Evolutionary conservation across 2,329 filamentous ascomycete species (phyloP).

Genomic region (Zasmidium cellare): DNA sequence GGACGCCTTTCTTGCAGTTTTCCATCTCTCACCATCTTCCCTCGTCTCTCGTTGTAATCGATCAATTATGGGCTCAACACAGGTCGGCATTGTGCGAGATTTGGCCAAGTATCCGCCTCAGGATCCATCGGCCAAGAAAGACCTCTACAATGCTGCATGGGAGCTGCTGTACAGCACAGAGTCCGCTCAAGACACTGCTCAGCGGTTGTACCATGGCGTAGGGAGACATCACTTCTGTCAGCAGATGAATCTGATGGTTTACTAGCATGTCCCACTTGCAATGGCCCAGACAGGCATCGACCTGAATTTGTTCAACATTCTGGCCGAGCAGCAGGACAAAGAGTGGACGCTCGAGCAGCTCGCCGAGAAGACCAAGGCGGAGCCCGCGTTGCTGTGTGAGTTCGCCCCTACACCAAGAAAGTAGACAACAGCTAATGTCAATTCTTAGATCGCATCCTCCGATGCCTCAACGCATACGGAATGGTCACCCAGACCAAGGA

Average conservation of each 20-base stretch:
- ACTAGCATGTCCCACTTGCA: constrained; percentile 10
- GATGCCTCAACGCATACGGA: constrained; percentile 8
- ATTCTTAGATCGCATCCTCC: constrained; percentile 7
- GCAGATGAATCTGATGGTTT: not conserved
- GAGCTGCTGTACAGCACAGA: constrained; percentile 8
- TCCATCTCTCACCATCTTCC: not conserved
- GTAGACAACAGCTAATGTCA: too few relatives aligned
- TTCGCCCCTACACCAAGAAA: too few relatives aligned
- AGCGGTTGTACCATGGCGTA: constrained; percentile 14
- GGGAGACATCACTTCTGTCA: not conserved
- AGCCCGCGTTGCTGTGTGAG: not conserved
- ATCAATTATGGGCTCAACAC: constrained; percentile 1
- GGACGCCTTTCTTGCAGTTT: not conserved
- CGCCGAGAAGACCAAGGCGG: not conserved
- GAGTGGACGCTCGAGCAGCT: constrained; percentile 2
- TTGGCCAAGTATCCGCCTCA: constrained; percentile 5
- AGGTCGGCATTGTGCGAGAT: constrained; percentile 2
- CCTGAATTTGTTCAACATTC: constrained; percentile 8
- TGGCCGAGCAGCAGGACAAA: constrained; percentile 1
- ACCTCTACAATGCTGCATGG: constrained; percentile 12
- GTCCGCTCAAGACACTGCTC: constrained; percentile 13
- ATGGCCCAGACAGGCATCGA: constrained; percentile 13
- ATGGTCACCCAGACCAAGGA: constrained; percentile 7
- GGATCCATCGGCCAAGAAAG: constrained; percentile 7
- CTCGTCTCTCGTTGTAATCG: not conserved